Evolutionary conservation across 2,329 filamentous ascomycete species (phyloP).

Genomic region (Neonectria neomacrospora): DNA sequence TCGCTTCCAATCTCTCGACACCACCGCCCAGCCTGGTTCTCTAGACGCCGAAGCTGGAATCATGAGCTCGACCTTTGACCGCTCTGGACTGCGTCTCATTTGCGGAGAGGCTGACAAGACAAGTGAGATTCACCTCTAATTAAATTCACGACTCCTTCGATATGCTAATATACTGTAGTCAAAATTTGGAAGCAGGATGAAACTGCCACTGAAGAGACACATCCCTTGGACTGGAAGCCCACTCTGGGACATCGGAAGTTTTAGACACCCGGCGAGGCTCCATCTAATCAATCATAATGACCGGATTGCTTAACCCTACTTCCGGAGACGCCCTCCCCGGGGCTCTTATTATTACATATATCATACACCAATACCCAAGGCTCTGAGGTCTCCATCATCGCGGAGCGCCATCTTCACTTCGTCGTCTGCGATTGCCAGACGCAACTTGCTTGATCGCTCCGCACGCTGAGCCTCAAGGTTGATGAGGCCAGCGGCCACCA

Average conservation of each 20-base stretch:
- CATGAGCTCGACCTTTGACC: constrained; percentile 93
- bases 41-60: constrained; percentile 94
- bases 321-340: constrained; percentile 8
- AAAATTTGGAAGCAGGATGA: constrained; percentile 98
- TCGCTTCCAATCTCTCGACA: constrained; percentile 89
- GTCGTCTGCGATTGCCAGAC: constrained; percentile 88
- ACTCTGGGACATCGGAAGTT: constrained; percentile 81
- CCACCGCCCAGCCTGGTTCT: constrained; percentile 91
- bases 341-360: constrained; percentile 41
- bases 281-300: constrained; percentile 23
- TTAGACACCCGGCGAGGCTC: constrained; percentile 51
- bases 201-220: constrained; percentile 87
- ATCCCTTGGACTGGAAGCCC: constrained; percentile 93
- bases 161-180: constrained; percentile 59
- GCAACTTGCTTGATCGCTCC: constrained; percentile 87
- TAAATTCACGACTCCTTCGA: background rate
- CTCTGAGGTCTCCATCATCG: constrained; percentile 88
- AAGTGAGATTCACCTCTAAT: constrained; percentile 58
- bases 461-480: constrained; percentile 83
- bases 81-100: constrained; percentile 87
- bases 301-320: constrained; percentile 12
- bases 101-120: constrained; percentile 98
- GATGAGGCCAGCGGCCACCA: constrained; percentile 88
- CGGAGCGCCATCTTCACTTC: constrained; percentile 89
- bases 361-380: constrained; percentile 71